Evolutionary conservation across 2,329 filamentous ascomycete species (phyloP).

Genomic region (Colletotrichum limetticola): DNA sequence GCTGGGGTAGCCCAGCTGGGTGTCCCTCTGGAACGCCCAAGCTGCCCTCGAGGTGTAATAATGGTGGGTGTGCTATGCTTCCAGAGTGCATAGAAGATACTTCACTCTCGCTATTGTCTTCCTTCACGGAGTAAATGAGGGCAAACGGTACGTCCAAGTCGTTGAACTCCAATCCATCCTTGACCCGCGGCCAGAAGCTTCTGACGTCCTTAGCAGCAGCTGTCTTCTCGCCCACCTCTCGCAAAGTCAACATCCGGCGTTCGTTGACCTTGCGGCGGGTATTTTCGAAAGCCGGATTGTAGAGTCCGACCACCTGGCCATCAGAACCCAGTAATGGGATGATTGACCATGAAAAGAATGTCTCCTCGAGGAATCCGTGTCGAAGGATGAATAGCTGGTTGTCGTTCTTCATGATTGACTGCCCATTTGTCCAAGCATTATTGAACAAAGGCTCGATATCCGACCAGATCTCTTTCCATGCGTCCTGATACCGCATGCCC

Average conservation of each 20-base stretch:
- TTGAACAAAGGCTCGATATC: slow-evolving; percentile 76
- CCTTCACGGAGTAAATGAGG: slow-evolving; percentile 79
- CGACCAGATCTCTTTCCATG: slow-evolving; percentile 81
- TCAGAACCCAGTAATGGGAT: slow-evolving; percentile 81
- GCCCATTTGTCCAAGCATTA: slow-evolving; percentile 74
- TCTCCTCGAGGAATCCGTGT: slow-evolving; percentile 78
- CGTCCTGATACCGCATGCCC: slow-evolving; percentile 75
- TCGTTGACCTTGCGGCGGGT: slow-evolving; percentile 83
- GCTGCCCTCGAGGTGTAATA: slow-evolving; percentile 76
- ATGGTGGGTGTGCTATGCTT: slow-evolving; percentile 69
- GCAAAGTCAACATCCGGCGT: slow-evolving; percentile 80
- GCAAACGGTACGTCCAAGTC: slow-evolving; percentile 81
- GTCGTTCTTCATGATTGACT: slow-evolving; percentile 87
- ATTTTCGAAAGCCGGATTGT: slow-evolving; percentile 86
- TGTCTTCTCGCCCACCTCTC: slow-evolving; percentile 81
- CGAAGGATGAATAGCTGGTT: slow-evolving; percentile 79
- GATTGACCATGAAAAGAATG: slow-evolving; percentile 85
- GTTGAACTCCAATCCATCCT: slow-evolving; percentile 77
- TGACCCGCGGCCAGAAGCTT: slow-evolving; percentile 78
- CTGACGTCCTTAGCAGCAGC: slow-evolving; percentile 77
- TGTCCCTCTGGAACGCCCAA: slow-evolving; percentile 76
- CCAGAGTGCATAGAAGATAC: slow-evolving; percentile 77
- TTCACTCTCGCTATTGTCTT: slow-evolving; percentile 75
- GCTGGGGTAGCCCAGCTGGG: slow-evolving; percentile 64
- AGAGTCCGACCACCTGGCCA: slow-evolving; percentile 79